Conservation (phyloP, 1,284 basidiomycete genomes). For the Microbotryum lychnidis-dioicae region DNA sequence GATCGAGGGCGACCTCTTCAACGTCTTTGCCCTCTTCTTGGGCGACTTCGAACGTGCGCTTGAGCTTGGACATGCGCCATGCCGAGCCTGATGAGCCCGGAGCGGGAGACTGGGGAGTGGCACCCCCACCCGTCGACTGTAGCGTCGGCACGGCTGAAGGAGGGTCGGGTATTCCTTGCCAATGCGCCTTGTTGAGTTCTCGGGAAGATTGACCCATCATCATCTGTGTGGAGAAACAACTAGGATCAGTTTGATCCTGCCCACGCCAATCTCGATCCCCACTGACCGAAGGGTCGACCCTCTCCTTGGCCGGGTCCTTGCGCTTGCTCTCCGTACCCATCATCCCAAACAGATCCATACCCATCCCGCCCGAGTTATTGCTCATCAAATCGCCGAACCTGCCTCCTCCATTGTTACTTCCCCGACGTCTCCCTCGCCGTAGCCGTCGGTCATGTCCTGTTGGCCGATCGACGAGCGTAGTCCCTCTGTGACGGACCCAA, state of each 20-base stretch:
- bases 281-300: slow-evolving; percentile 51
- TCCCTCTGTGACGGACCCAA: slow-evolving; percentile 1
- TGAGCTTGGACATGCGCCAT: slow-evolving; percentile 97
- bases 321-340: slow-evolving; percentile 68
- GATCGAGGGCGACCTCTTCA: slow-evolving; percentile 77
- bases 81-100: slow-evolving; percentile 85
- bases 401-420: slow-evolving; percentile 11
- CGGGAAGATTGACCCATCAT: slow-evolving; percentile 45
- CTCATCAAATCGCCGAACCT: slow-evolving; percentile 18
- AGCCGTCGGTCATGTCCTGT: slow-evolving; percentile 54
- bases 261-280: too few species aligned
- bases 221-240: slow-evolving; percentile 43
- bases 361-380: slow-evolving; percentile 1
- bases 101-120: slow-evolving; percentile 44
- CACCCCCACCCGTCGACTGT: slow-evolving; percentile 33
- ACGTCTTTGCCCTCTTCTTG: slow-evolving; percentile 60
- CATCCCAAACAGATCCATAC: slow-evolving; percentile 71
- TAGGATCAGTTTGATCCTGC: not conserved
- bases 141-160: slow-evolving; percentile 47
- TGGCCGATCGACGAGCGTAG: not conserved
- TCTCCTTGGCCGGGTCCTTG: slow-evolving; percentile 53
- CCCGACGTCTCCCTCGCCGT: slow-evolving; percentile 54
- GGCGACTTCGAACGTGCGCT: slow-evolving; percentile 77
- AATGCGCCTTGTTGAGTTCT: slow-evolving; percentile 61
- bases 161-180: slow-evolving; percentile 52